These are phyloP conservation scores for Gilbertella persicaria DNA, from an alignment of 371 early-diverging fungal genomes.

Conservation along the genomic window DNA sequence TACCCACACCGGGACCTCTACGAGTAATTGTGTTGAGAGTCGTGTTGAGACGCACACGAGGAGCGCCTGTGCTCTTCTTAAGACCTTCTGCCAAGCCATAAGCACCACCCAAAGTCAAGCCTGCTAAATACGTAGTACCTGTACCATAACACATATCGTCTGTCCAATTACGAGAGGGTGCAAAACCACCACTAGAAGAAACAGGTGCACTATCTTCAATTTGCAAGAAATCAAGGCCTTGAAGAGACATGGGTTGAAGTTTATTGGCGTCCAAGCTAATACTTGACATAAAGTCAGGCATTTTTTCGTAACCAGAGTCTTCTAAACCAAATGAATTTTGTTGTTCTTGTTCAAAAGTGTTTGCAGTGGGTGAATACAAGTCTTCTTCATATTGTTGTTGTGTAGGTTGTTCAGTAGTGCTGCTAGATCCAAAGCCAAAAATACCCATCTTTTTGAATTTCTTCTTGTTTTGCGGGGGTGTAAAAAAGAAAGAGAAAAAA, in stretches of 20 bases:
- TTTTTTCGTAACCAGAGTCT: slow-evolving; percentile 8
- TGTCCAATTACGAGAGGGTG: slow-evolving; percentile 80
- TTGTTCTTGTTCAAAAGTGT: slow-evolving; percentile 6
- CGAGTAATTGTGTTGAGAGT: slow-evolving; percentile 84
- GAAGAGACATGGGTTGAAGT: slow-evolving; percentile 61
- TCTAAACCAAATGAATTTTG: slow-evolving; percentile 4
- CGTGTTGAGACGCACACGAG: slow-evolving; percentile 78
- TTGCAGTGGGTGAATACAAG: slow-evolving; percentile 10
- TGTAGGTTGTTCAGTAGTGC: not conserved
- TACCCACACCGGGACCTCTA: slow-evolving; percentile 86
- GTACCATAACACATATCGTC: slow-evolving; percentile 91
- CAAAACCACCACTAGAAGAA: slow-evolving; percentile 44
- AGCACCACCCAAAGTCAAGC: slow-evolving; percentile 78
- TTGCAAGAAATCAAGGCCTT: slow-evolving; percentile 65
- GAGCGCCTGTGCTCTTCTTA: slow-evolving; percentile 56
- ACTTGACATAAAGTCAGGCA: slow-evolving; percentile 56
- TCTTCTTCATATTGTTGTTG: slow-evolving; percentile 14
- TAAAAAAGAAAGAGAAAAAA: not conserved
- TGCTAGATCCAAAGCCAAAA: slow-evolving; percentile 23
- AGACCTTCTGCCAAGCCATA: slow-evolving; percentile 82
- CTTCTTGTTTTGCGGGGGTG: slow-evolving; percentile 11
- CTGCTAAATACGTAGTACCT: slow-evolving; percentile 78
- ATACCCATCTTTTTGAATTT: slow-evolving; percentile 19
- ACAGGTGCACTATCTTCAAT: slow-evolving; percentile 43
- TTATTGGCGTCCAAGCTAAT: slow-evolving; percentile 52